Evolutionary conservation across 345 rosid species (phyloP).

Genomic region (Hibiscus mutabilis): DNA sequence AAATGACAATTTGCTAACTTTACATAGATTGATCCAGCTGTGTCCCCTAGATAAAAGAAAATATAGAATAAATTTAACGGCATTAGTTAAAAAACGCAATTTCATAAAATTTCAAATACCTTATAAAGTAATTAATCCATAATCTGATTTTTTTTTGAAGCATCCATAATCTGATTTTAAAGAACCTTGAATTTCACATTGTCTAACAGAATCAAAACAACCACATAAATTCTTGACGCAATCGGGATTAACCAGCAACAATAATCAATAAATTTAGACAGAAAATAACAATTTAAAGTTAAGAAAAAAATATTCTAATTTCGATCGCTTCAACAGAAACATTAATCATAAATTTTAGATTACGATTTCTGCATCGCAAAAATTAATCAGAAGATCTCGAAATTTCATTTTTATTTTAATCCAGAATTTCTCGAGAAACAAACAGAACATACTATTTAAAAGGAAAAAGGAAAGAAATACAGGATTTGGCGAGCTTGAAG

Average conservation of each 20-base stretch:
- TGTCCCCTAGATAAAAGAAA: neutral
- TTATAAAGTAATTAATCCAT: no score
- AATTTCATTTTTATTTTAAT: neutral
- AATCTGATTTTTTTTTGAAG: no score
- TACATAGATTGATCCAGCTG: constrained; percentile 28
- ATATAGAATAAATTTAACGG: neutral
- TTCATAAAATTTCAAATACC: neutral
- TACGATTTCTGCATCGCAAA: neutral
- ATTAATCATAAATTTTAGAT: neutral
- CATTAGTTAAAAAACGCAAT: neutral
- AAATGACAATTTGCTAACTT: constrained; percentile 55
- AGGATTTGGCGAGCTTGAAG: constrained; percentile 68
- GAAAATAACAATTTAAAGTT: neutral
- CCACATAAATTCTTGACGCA: neutral
- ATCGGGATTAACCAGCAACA: neutral
- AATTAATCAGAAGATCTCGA: neutral
- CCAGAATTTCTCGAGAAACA: constrained; percentile 5
- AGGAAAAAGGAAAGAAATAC: constrained; percentile 19
- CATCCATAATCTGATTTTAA: neutral
- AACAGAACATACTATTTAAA: neutral
- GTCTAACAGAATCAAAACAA: neutral
- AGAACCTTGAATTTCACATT: neutral
- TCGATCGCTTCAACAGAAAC: neutral
- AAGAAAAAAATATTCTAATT: neutral
- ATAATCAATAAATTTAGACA: neutral